Percentiles rank a stretch among this genome's conserved stretches.
Conservation (phyloP, 2,329 filamentous ascomycete species). For the Diaporthe sp. region DNA sequence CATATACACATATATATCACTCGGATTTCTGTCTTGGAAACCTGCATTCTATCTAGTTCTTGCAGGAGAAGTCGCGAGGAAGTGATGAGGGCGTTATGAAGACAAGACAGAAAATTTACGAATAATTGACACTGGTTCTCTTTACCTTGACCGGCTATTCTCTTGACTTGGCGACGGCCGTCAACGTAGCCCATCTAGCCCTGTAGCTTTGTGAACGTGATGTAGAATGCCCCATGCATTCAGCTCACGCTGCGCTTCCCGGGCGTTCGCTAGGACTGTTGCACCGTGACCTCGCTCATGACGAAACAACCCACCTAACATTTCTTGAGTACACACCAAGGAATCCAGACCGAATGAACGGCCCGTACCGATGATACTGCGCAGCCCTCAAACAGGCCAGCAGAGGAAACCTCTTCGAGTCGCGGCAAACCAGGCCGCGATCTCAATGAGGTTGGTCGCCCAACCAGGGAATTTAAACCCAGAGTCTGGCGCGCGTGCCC, state of each 20-base stretch:
- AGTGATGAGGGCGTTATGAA: not conserved
- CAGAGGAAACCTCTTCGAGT: slow-evolving; percentile 32
- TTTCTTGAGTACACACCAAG: too few relatives aligned
- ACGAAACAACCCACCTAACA: not conserved
- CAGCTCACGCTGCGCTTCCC: not conserved
- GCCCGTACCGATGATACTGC: not conserved
- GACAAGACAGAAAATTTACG: not conserved
- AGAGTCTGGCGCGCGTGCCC: slow-evolving; percentile 18
- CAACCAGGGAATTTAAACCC: slow-evolving; percentile 39
- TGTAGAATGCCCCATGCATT: not conserved
- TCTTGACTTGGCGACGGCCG: not conserved
- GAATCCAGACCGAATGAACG: not conserved
- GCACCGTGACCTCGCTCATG: not conserved
- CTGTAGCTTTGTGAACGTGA: not conserved
- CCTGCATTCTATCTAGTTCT: not conserved
- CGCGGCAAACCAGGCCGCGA: slow-evolving; percentile 38
- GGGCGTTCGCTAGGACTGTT: not conserved
- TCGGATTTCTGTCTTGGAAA: not conserved
- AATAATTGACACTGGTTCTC: not conserved
- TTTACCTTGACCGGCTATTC: not conserved
- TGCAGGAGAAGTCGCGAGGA: not conserved
- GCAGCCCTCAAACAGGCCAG: not conserved
- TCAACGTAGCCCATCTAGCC: too few relatives aligned
- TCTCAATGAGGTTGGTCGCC: slow-evolving; percentile 39
- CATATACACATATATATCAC: not conserved